phyloP scores from a whole-genome alignment of 768 basidiomycete genomes.

The Baorangia bicolor region DNA sequence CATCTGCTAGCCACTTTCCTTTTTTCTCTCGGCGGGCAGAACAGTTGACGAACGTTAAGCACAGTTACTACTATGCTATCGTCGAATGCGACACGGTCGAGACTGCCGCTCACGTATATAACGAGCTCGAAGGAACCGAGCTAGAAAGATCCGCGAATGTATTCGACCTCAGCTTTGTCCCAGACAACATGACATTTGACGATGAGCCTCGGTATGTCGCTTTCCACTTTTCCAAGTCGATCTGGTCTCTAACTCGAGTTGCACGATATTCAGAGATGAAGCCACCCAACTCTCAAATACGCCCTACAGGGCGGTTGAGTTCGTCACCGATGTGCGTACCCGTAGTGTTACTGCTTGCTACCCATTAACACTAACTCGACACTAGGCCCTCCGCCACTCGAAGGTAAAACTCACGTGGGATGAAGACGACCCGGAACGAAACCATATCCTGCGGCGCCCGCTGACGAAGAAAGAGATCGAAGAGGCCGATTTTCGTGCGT shows the following conservation, averaged over 20 bases:
- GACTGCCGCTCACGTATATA: conserved; percentile 75
- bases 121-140: conserved; percentile 91
- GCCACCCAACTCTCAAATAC: conserved; percentile 62
- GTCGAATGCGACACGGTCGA: conserved; percentile 81
- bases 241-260: background rate
- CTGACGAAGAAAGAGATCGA: conserved; percentile 87
- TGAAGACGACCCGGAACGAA: conserved; percentile 90
- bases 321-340: conserved; percentile 81
- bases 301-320: conserved; percentile 77
- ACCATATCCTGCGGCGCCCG: conserved; percentile 71
- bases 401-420: conserved; percentile 99
- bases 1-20: background rate
- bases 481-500: conserved; percentile 84
- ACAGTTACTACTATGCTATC: conserved; percentile 93
- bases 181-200: conserved; percentile 84
- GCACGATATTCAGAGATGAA: conserved; percentile 62
- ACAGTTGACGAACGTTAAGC: conserved; percentile 9
- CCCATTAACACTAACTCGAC: background rate
- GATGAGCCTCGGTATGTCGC: conserved; percentile 62
- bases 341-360: background rate
- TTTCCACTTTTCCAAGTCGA: background rate
- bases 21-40: background rate
- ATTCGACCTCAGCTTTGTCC: conserved; percentile 92
- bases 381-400: conserved; percentile 91
- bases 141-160: conserved; percentile 96